These are phyloP conservation scores for Neurospora sp. DNA, from an alignment of 495 filamentous ascomycete genomes.

Conservation along the genomic window DNA sequence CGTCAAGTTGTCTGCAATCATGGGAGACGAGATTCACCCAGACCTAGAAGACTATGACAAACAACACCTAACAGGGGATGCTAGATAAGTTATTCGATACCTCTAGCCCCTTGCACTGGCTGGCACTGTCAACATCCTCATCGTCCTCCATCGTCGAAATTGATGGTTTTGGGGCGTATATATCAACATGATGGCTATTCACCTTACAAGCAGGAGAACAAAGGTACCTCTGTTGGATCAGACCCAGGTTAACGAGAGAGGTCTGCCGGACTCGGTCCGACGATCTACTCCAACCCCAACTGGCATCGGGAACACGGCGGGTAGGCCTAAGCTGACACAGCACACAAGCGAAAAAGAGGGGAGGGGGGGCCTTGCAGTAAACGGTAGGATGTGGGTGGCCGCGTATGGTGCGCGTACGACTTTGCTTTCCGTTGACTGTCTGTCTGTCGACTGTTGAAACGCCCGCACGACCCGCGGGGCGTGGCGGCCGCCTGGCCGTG, in stretches of 20 bases:
- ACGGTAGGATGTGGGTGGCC: background rate
- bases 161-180: no score
- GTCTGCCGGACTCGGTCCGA: background rate
- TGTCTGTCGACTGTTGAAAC: background rate
- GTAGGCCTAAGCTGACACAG: background rate
- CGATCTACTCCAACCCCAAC: background rate
- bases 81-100: no score
- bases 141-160: no score
- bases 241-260: background rate
- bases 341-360: background rate
- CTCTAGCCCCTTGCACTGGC: no score
- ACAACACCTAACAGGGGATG: no score
- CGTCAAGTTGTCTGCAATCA: no score
- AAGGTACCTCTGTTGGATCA: no score
- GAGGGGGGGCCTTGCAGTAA: background rate
- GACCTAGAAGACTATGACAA: no score
- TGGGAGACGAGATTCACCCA: no score
- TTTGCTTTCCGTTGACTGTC: background rate
- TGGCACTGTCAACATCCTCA: no score
- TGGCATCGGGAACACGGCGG: background rate
- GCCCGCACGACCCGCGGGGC: background rate
- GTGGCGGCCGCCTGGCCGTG: background rate
- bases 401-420: background rate
- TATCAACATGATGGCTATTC: no score
- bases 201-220: no score